Evolutionary conservation across 371 early-diverging fungal species (phyloP).

Genomic region (Mucor velutinosus): DNA sequence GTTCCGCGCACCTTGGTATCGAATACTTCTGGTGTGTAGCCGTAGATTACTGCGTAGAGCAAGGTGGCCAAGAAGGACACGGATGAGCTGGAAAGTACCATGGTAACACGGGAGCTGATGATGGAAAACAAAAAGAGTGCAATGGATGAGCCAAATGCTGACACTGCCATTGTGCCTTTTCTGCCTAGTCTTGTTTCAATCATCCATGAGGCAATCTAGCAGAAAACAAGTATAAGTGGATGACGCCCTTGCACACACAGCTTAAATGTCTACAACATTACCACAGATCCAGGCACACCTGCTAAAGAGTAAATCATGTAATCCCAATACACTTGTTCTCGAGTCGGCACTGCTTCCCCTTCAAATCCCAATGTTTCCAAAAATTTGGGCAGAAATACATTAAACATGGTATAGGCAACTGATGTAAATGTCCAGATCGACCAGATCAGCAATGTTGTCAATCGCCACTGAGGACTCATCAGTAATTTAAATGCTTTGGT

Average conservation of each 20-base stretch:
- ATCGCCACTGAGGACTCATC: conserved; percentile 52
- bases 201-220: conserved; percentile 69
- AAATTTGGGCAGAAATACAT: conserved; percentile 80
- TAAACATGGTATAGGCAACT: conserved; percentile 84
- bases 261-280: conserved; percentile 25
- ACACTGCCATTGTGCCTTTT: conserved; percentile 79
- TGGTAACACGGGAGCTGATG: conserved; percentile 51
- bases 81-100: conserved; percentile 66
- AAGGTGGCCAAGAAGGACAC: conserved; percentile 75
- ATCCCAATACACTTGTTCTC: conserved; percentile 73
- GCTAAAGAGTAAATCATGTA: conserved; percentile 75
- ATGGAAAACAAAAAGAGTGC: conserved; percentile 70
- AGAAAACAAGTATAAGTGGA: neutral
- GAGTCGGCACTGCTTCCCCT: conserved; percentile 38
- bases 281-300: conserved; percentile 83
- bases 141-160: conserved; percentile 71
- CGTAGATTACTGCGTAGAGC: conserved; percentile 84
- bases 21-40: conserved; percentile 92
- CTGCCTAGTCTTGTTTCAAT: conserved; percentile 80
- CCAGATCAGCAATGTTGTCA: conserved; percentile 75
- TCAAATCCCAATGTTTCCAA: conserved; percentile 60
- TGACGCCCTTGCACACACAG: neutral
- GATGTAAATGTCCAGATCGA: conserved; percentile 81
- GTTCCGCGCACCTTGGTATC: conserved; percentile 77
- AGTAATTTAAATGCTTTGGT: conserved; percentile 32